Percentiles rank a stretch among this genome's conserved stretches.
Evolutionary conservation across 2,329 filamentous ascomycete genomes (phyloP).

Genomic region (Canariomyces notabilis): DNA sequence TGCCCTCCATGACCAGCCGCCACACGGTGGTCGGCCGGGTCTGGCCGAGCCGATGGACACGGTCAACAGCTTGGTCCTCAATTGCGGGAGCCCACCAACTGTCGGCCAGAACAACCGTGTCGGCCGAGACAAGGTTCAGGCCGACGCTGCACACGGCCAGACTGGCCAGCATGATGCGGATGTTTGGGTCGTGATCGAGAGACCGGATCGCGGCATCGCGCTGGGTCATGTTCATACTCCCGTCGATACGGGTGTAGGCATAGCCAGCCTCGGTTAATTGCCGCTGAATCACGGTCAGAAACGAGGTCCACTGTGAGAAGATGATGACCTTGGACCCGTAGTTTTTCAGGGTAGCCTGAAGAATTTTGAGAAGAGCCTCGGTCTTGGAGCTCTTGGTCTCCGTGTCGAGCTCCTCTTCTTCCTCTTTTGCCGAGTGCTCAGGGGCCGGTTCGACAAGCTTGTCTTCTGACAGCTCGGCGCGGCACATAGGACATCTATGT

Average conservation of each 20-base stretch:
- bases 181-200: constrained; percentile 62
- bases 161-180: constrained; percentile 74
- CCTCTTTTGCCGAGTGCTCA: constrained; percentile 42
- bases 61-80: constrained; percentile 85
- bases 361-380: constrained; percentile 68
- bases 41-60: constrained; percentile 82
- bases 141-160: constrained; percentile 80
- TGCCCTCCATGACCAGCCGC: constrained; percentile 73
- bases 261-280: constrained; percentile 59
- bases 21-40: constrained; percentile 73
- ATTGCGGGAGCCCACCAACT: constrained; percentile 91
- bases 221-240: constrained; percentile 64
- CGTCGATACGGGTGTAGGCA: constrained; percentile 69
- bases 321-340: constrained; percentile 63
- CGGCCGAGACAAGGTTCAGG: constrained; percentile 78
- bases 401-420: constrained; percentile 51
- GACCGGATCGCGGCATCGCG: constrained; percentile 68
- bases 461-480: constrained; percentile 58
- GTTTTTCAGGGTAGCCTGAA: constrained; percentile 63
- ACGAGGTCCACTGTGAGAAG: constrained; percentile 74
- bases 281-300: constrained; percentile 65
- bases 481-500: constrained; percentile 80
- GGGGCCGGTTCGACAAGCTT: constrained; percentile 60
- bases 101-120: constrained; percentile 78
- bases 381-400: constrained; percentile 75